Evolutionary conservation across 1,284 basidiomycete genomes (phyloP), one percentile per base, ranked within the genome.

Genomic region (Cutaneotrichosporon dermatis): DNA sequence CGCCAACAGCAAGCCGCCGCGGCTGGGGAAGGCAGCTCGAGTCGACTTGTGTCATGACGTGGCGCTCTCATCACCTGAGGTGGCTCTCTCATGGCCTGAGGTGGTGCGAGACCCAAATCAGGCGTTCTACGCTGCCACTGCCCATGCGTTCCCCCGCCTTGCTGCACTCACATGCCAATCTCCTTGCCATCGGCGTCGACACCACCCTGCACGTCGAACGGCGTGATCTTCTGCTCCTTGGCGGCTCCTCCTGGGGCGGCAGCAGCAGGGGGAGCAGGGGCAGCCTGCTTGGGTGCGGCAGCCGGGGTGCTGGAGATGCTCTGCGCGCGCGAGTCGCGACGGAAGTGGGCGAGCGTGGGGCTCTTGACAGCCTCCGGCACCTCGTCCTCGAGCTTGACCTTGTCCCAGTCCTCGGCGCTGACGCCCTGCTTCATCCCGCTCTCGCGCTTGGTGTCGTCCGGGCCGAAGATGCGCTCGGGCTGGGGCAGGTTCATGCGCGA

Each of bases 181-280:
- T 92, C 89, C 73, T 90, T 88, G 56, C 96, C 96, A 70, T 98
- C 92, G 13, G 80, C 82, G 12, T 92, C 87, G 10, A 95, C 88
- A 50, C 88, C 90, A 49, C 95, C 96, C 71, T 96, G 89, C 6
- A 99, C 96, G 67, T 98, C 93, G 90, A 96, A 99, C 16, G 96
- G 96, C 0, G 95, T 99, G 53, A 99, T 88, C 60, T 92, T 84
- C 77, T 99, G 95, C 49, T 87, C 90, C 33, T 70, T 68, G 5
- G 70, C 46, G 11, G 44, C n/a, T 37, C 55, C 33, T 2, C 55
- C n/a, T 8, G 58, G 9, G 6, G 55, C 33, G 3, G 52, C 48
- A 7, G 54, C 45, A 8, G 56, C 54, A 35, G 57, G 39, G 6
- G 54, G 45, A 13, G 54, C 41, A 39, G 63, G 55, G 4, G 53